Percentiles rank a stretch among this genome's conserved stretches.
Conservation (phyloP, 2,329 filamentous ascomycete genomes). For the Claviceps digitariae region DNA sequence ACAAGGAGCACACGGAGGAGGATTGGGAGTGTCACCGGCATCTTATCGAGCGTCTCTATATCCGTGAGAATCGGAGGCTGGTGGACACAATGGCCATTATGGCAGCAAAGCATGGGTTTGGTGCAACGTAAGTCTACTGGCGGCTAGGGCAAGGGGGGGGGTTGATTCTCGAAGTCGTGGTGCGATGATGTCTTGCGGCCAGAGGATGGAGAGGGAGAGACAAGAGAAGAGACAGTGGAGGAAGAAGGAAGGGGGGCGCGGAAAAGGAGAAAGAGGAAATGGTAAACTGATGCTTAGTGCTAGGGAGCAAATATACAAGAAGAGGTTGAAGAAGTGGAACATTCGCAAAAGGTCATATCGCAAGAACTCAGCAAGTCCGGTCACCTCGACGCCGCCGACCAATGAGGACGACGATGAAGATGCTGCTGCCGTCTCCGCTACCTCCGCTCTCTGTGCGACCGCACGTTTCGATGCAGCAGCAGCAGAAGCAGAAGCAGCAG, state of each 20-base stretch:
- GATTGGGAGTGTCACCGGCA: constrained; percentile 21
- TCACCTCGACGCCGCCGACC: constrained; percentile 3
- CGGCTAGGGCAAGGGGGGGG: too few species aligned
- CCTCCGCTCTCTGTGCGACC: too few species aligned
- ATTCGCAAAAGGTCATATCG: constrained; percentile 23
- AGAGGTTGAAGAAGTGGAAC: constrained; percentile 25
- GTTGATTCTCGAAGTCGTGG: background rate
- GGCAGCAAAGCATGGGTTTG: constrained; percentile 20
- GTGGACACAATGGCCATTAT: constrained; percentile 23
- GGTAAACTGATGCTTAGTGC: background rate
- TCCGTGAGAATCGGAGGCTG: constrained; percentile 22
- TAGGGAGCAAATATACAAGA: constrained; percentile 27
- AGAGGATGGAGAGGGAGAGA: background rate
- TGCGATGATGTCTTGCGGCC: too few species aligned
- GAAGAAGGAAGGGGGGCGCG: too few species aligned
- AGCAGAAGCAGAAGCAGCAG: background rate
- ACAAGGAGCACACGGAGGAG: constrained; percentile 22
- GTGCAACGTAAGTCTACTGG: constrained; percentile 21
- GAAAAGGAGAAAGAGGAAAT: background rate
- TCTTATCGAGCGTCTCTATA: constrained; percentile 21
- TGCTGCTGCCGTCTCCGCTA: background rate
- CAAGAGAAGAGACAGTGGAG: background rate
- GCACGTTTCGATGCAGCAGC: background rate
- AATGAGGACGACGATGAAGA: background rate
- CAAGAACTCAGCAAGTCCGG: constrained; percentile 8